Percentiles rank a stretch among this genome's conserved stretches.
phyloP scores from a whole-genome alignment of 106 monocot genomes.

The Dendrobium nobile region DNA sequence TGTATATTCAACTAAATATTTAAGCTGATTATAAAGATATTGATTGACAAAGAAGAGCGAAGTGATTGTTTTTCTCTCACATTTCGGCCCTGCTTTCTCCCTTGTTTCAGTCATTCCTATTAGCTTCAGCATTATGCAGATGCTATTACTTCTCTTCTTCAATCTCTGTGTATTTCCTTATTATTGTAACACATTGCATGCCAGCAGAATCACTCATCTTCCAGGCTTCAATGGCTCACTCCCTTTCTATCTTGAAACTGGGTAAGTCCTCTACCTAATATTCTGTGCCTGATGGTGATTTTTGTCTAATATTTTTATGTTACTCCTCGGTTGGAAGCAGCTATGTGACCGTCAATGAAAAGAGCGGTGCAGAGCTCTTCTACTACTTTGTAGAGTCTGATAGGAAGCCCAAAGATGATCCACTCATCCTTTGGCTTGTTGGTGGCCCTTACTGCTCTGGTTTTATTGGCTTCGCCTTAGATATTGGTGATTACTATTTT shows the following conservation, averaged over 20 bases:
- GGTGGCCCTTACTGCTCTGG: constrained; percentile 62
- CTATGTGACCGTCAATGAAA: constrained; percentile 43
- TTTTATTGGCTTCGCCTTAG: constrained; percentile 25
- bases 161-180: no score
- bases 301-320: neutral
- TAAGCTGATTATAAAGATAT: no score
- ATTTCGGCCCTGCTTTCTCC: no score
- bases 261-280: constrained; percentile 15
- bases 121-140: no score
- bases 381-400: constrained; percentile 71
- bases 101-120: no score
- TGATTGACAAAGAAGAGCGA: no score
- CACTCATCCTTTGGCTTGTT: constrained; percentile 49
- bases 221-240: constrained; percentile 49
- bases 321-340: constrained; percentile 9
- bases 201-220: constrained; percentile 17
- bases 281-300: neutral
- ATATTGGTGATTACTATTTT: constrained; percentile 29
- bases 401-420: constrained; percentile 47
- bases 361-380: constrained; percentile 28
- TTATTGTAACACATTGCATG: no score
- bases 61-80: no score
- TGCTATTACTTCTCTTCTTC: no score
- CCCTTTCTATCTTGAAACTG: constrained; percentile 45
- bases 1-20: no score